Evolutionary conservation across 352 stramenopile species (phyloP).

Genomic region (Phytophthora lateralis): DNA sequence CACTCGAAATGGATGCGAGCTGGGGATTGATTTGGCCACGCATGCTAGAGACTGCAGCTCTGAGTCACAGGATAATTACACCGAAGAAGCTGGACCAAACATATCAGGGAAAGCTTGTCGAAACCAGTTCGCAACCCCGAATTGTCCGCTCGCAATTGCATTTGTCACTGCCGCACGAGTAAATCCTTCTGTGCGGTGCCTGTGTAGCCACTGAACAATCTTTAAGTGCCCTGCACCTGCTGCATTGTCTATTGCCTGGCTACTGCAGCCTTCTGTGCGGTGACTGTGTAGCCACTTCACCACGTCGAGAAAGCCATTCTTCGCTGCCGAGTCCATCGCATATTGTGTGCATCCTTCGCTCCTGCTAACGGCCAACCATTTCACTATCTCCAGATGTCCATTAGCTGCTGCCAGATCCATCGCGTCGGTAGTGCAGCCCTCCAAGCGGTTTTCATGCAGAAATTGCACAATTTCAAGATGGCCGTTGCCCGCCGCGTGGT

Average conservation of each 20-base stretch:
- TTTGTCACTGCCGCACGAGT: background rate
- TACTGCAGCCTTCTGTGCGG: conserved; percentile 23
- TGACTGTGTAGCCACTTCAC: conserved; percentile 35
- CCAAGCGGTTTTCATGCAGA: conserved; percentile 18
- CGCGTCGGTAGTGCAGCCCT: conserved; percentile 21
- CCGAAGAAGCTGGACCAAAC: background rate
- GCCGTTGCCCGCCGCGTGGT: conserved; percentile 17
- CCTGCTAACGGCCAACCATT: conserved; percentile 23
- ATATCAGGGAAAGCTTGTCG: conserved; percentile 6
- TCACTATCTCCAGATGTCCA: conserved; percentile 26
- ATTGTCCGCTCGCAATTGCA: conserved; percentile 11
- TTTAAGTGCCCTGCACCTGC: conserved; percentile 24
- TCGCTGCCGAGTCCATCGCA: conserved; percentile 21
- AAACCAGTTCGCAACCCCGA: conserved; percentile 7
- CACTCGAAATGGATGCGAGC: too few species aligned
- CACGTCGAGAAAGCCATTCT: conserved; percentile 27
- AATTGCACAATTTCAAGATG: conserved; percentile 29
- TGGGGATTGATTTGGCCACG: background rate
- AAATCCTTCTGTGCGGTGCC: background rate
- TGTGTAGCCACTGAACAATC: conserved; percentile 17
- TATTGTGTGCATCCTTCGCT: conserved; percentile 23
- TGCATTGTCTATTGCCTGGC: conserved; percentile 38
- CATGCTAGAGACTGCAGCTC: background rate
- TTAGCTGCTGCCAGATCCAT: conserved; percentile 20
- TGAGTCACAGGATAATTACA: background rate